These are phyloP conservation scores for Podospora pseudoanserina DNA, from an alignment of 495 filamentous ascomycete genomes.

Conservation along the genomic window DNA sequence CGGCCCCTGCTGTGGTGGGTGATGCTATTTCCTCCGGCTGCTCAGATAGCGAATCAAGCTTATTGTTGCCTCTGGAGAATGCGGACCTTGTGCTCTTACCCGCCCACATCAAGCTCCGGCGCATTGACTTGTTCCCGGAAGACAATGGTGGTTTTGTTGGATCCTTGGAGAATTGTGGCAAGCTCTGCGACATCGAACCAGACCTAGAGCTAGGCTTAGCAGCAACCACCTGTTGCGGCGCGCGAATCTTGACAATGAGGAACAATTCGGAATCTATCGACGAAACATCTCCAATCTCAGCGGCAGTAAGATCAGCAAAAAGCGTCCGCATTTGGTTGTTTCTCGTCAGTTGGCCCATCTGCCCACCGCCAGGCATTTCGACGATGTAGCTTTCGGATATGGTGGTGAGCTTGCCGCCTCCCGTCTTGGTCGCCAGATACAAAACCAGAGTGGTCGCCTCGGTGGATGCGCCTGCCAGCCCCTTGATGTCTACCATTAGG, in stretches of 20 bases:
- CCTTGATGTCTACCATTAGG: constrained; percentile 76
- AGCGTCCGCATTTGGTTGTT: constrained; percentile 72
- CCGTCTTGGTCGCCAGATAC: constrained; percentile 69
- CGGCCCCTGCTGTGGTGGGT: constrained; percentile 27
- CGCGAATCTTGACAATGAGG: constrained; percentile 77
- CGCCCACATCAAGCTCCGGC: constrained; percentile 83
- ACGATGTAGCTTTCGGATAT: constrained; percentile 81
- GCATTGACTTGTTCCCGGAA: constrained; percentile 54
- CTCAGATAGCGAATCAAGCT: constrained; percentile 49
- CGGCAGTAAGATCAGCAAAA: constrained; percentile 76
- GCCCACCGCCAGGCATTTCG: constrained; percentile 71
- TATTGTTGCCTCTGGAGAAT: constrained; percentile 44
- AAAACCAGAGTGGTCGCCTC: constrained; percentile 72
- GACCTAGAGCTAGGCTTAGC: constrained; percentile 46
- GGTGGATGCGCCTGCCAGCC: constrained; percentile 66
- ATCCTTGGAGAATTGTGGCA: constrained; percentile 38
- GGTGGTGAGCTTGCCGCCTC: constrained; percentile 56
- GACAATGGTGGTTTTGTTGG: constrained; percentile 40
- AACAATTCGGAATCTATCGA: constrained; percentile 66
- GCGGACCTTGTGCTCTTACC: constrained; percentile 49
- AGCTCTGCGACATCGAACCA: constrained; percentile 35
- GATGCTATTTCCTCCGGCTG: constrained; percentile 39
- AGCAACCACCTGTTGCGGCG: constrained; percentile 51
- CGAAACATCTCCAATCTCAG: constrained; percentile 77
- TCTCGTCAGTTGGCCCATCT: constrained; percentile 55